phyloP scores from a whole-genome alignment of 345 rosid species.

The Pelargonium nanum region DNA sequence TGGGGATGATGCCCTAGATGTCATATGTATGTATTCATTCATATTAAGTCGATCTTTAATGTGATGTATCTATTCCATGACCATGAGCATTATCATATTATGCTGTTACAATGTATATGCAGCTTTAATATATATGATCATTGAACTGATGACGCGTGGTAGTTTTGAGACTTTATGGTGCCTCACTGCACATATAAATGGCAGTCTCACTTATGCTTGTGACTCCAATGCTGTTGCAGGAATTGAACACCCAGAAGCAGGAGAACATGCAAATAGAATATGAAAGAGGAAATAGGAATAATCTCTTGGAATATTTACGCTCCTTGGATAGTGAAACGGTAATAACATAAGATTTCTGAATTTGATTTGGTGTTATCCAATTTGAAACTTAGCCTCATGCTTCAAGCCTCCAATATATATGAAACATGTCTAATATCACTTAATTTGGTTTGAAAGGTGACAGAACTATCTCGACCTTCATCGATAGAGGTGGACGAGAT shows the following conservation, averaged over 20 bases:
- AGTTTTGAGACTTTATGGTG: not conserved
- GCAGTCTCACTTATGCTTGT: not conserved
- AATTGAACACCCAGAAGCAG: conserved; percentile 49
- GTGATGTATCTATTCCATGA: not conserved
- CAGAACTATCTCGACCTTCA: conserved; percentile 69
- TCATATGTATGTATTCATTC: not conserved
- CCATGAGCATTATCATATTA: not conserved
- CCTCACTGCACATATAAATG: not conserved
- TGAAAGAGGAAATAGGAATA: conserved; percentile 50
- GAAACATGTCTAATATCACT: not conserved
- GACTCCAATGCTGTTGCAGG: conserved; percentile 29
- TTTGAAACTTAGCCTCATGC: not conserved
- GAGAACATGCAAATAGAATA: conserved; percentile 38
- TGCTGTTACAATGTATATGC: too few species aligned
- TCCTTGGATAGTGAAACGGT: conserved; percentile 76
- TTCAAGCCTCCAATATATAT: not conserved
- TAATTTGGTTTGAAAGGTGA: conserved; percentile 34
- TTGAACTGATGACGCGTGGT: not conserved
- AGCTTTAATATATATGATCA: not conserved
- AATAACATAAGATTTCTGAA: not conserved
- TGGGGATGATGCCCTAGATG: not conserved
- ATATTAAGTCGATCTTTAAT: not conserved
- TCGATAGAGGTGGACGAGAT: conserved; percentile 83
- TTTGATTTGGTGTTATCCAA: not conserved
- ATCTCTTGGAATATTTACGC: conserved; percentile 74